phyloP scores from a whole-genome alignment of 1,284 basidiomycete genomes.

The Ganoderma lingzhi region DNA sequence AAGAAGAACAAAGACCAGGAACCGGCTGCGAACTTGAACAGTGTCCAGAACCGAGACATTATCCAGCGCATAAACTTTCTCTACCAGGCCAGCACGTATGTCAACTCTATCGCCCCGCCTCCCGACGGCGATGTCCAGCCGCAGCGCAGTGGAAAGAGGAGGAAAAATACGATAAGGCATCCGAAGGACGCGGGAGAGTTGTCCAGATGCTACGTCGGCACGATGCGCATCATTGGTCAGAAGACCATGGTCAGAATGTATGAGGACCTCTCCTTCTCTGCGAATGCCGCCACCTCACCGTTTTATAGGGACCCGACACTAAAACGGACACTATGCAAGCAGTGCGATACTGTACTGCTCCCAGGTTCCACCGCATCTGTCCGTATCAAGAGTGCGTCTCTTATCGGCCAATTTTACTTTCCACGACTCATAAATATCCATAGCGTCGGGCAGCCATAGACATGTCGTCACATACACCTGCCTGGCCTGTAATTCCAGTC shows the following conservation, averaged over 20 bases:
- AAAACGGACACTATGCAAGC: constrained; percentile 79
- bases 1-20: constrained; percentile 68
- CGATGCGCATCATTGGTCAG: constrained; percentile 75
- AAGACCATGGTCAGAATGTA: constrained; percentile 82
- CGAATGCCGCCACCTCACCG: not conserved
- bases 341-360: constrained; percentile 69
- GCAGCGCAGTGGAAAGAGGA: constrained; percentile 19
- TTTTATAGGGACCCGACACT: constrained; percentile 75
- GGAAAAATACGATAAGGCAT: constrained; percentile 39
- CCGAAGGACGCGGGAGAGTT: constrained; percentile 56
- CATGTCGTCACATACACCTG: constrained; percentile 67
- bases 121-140: constrained; percentile 11
- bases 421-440: constrained; percentile 3
- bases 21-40: constrained; percentile 56
- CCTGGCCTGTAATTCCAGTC: constrained; percentile 55
- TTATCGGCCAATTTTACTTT: not conserved
- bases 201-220: constrained; percentile 65
- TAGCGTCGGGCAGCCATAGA: constrained; percentile 60
- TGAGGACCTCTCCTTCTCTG: constrained; percentile 31
- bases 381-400: constrained; percentile 65
- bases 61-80: constrained; percentile 85
- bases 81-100: constrained; percentile 79
- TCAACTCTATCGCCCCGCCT: constrained; percentile 52
- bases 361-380: constrained; percentile 72
- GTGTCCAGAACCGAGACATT: constrained; percentile 72